Conservation (phyloP, 2,329 filamentous ascomycete genomes). For the Penicillium sp. region DNA sequence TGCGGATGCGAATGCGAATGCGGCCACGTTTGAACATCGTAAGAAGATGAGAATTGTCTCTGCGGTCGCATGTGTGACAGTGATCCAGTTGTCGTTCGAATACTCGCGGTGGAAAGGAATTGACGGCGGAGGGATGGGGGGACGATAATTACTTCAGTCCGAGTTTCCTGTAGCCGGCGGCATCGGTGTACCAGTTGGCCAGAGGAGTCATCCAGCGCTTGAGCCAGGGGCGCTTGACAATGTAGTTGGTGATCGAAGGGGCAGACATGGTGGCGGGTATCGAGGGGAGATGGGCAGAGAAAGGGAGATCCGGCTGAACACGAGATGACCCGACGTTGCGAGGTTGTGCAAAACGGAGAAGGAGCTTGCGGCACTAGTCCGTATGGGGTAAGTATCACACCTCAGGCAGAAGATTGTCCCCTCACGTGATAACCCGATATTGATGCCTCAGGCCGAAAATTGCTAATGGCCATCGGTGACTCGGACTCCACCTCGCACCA, state of each 20-base stretch:
- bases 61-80: not conserved
- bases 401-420: not conserved
- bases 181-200: conserved; percentile 85
- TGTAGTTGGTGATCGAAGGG: conserved; percentile 73
- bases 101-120: conserved; percentile 17
- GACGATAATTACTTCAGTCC: conserved; percentile 73
- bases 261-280: conserved; percentile 64
- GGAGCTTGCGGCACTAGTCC: conserved; percentile 38
- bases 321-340: conserved; percentile 43
- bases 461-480: conserved; percentile 7
- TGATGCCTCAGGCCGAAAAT: conserved; percentile 32
- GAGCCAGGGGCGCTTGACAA: conserved; percentile 86
- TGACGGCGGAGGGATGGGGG: conserved; percentile 12
- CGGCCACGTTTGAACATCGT: conserved; percentile 2
- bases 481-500: conserved; percentile 31
- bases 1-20: conserved; percentile 15
- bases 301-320: conserved; percentile 38
- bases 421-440: conserved; percentile 25
- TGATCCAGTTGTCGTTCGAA: conserved; percentile 5
- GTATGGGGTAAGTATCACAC: conserved; percentile 26
- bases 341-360: conserved; percentile 47
- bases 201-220: conserved; percentile 77
- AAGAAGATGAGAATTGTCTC: not conserved
- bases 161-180: conserved; percentile 89
- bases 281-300: conserved; percentile 29